Percentiles rank a stretch among this genome's conserved stretches.
These are phyloP conservation scores for Fusarium buharicum DNA, from an alignment of 2,329 filamentous ascomycete species.

Conservation along the genomic window DNA sequence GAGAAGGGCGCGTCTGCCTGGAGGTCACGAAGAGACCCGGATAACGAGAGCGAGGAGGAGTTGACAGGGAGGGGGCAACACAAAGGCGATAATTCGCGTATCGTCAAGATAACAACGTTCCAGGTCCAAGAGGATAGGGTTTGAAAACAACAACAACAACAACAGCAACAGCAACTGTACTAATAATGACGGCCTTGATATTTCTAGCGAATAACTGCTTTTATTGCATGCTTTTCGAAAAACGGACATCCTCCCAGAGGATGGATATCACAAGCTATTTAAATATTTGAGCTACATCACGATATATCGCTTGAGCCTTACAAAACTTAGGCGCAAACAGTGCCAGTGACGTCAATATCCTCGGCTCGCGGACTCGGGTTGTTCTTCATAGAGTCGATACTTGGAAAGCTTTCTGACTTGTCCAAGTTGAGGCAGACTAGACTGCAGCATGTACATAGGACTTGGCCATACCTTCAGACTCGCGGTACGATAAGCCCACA, in stretches of 20 bases:
- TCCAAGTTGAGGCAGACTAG: background rate
- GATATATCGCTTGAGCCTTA: background rate
- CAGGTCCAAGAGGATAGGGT: conserved; percentile 29
- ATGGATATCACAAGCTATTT: conserved; percentile 6
- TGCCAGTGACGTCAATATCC: conserved; percentile 29
- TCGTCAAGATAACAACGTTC: conserved; percentile 37
- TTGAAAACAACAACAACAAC: conserved; percentile 21
- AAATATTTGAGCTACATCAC: background rate
- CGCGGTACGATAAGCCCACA: background rate
- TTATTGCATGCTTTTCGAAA: background rate
- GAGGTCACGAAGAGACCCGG: conserved; percentile 12
- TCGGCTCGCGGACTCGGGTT: conserved; percentile 4
- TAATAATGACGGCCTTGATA: conserved; percentile 27
- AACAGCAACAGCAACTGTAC: conserved; percentile 5
- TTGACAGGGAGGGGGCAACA: conserved; percentile 25
- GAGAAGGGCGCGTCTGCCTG: conserved; percentile 32
- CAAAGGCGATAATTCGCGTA: conserved; percentile 18
- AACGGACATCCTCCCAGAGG: background rate
- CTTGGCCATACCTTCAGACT: background rate
- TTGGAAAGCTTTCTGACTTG: background rate
- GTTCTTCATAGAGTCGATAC: background rate
- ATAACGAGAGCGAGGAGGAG: conserved; percentile 39
- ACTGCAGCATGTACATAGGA: background rate
- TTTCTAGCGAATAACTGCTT: conserved; percentile 16
- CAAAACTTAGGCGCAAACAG: conserved; percentile 2